A percentile compares a stretch with the other conserved stretches of the same genome.
Conservation (phyloP, 768 basidiomycete genomes). For the Gloeopeniophorella convolvens region DNA sequence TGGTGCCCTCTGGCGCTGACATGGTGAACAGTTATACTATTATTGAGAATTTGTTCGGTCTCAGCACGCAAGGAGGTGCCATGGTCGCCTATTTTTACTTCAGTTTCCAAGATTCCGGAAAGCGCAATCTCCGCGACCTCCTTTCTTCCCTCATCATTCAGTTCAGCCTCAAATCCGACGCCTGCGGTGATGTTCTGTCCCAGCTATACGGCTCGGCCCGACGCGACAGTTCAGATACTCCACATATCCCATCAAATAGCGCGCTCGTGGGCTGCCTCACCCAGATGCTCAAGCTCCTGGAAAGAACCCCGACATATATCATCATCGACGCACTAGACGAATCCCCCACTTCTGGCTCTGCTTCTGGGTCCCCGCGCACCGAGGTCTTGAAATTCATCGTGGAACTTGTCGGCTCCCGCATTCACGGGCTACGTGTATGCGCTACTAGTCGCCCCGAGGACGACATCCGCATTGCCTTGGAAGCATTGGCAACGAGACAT, state of each 20-base stretch:
- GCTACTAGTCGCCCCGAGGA: constrained; percentile 1
- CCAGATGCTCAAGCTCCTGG: not conserved
- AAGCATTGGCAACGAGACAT: not conserved
- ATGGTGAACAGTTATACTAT: not conserved
- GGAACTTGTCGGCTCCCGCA: not conserved
- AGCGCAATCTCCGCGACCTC: not conserved
- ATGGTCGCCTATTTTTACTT: constrained; percentile 1
- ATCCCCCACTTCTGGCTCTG: not conserved
- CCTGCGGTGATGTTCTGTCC: not conserved
- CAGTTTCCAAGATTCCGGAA: not conserved
- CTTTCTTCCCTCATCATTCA: constrained; percentile 7
- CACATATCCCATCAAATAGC: not conserved
- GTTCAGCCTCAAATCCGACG: not conserved
- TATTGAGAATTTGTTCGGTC: not conserved
- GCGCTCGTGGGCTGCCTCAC: not conserved
- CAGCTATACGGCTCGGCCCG: not conserved
- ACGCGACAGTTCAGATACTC: too few species aligned
- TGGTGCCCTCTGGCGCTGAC: too few species aligned
- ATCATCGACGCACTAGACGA: constrained; percentile 12
- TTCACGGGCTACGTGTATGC: not conserved
- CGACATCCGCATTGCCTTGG: not conserved
- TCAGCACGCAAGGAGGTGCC: not conserved
- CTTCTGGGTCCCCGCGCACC: not conserved
- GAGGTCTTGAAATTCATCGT: not conserved
- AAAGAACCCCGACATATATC: not conserved